These are phyloP conservation scores for Melampsora larici-populina DNA, from an alignment of 1,284 basidiomycete genomes.

Conservation along the genomic window DNA sequence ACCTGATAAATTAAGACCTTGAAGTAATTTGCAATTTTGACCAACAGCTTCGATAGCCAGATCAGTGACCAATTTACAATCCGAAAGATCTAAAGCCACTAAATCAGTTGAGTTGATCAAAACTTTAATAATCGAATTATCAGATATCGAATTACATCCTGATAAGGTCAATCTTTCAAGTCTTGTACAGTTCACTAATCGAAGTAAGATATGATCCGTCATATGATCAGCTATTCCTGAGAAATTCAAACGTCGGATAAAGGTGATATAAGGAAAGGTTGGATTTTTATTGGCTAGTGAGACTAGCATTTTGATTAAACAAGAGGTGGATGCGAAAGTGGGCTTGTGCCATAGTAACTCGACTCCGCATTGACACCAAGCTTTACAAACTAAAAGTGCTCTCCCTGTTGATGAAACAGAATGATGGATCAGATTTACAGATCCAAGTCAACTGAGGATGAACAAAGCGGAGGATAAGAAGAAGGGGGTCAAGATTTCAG, in stretches of 20 bases:
- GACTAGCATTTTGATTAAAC: conserved; percentile 73
- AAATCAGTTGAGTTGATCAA: conserved; percentile 66
- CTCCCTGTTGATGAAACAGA: not conserved
- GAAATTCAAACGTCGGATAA: conserved; percentile 89
- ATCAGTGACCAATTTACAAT: conserved; percentile 62
- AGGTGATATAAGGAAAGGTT: conserved; percentile 81
- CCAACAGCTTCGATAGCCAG: conserved; percentile 70
- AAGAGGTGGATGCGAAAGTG: conserved; percentile 66
- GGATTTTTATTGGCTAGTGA: conserved; percentile 60
- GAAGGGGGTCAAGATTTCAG: not conserved
- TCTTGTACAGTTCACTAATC: conserved; percentile 71
- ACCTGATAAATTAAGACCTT: conserved; percentile 85
- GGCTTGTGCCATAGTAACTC: conserved; percentile 95
- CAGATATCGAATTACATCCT: conserved; percentile 71
- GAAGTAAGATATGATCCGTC: conserved; percentile 71
- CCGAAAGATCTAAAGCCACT: conserved; percentile 82
- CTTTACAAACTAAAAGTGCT: conserved; percentile 69
- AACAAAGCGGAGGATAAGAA: not conserved
- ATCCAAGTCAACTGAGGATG: not conserved
- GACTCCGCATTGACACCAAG: conserved; percentile 93
- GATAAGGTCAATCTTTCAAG: conserved; percentile 89
- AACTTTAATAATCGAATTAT: conserved; percentile 66
- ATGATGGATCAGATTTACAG: not conserved
- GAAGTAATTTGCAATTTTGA: conserved; percentile 68
- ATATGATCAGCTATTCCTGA: conserved; percentile 69